Evolutionary conservation across 1,139 yeast species (phyloP).

Genomic region (Debaryomyces fabryi): DNA sequence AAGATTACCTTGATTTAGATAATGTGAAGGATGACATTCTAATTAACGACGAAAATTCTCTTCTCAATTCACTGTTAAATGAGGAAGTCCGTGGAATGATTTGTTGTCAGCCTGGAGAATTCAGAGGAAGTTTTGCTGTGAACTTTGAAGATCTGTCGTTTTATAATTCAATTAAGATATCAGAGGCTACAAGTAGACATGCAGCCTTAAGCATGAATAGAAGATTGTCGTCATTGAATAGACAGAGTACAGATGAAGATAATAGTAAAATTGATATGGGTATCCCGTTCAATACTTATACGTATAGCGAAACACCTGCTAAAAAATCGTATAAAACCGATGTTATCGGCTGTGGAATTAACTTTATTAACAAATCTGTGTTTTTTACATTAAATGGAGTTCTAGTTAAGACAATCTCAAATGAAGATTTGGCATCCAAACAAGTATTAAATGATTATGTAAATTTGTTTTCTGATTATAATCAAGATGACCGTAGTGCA

Average conservation of each 20-base stretch:
- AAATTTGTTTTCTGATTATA: conserved; percentile 27
- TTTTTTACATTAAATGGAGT: conserved; percentile 87
- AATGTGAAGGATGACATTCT: conserved; percentile 31
- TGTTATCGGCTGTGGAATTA: conserved; percentile 82
- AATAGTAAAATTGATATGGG: conserved; percentile 42
- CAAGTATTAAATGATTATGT: conserved; percentile 21
- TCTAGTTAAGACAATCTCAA: conserved; percentile 33
- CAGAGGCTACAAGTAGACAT: conserved; percentile 34
- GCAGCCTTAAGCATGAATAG: conserved; percentile 42
- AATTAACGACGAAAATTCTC: conserved; percentile 19
- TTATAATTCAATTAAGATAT: conserved; percentile 39
- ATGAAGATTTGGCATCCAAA: conserved; percentile 33
- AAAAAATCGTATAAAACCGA: conserved; percentile 46
- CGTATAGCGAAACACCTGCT: conserved; percentile 11
- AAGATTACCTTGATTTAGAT: conserved; percentile 31
- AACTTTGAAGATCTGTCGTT: conserved; percentile 46
- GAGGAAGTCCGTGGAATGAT: conserved; percentile 26
- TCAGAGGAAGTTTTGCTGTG: conserved; percentile 47
- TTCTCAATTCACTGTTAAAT: conserved; percentile 18
- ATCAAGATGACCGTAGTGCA: conserved; percentile 22
- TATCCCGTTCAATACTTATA: conserved; percentile 35
- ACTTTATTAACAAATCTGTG: conserved; percentile 62
- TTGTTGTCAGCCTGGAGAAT: conserved; percentile 39
- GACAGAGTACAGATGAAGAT: conserved; percentile 34
- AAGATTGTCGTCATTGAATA: conserved; percentile 37